Conservation (phyloP, 2,329 filamentous ascomycete species). For the Talaromyces marneffei region DNA sequence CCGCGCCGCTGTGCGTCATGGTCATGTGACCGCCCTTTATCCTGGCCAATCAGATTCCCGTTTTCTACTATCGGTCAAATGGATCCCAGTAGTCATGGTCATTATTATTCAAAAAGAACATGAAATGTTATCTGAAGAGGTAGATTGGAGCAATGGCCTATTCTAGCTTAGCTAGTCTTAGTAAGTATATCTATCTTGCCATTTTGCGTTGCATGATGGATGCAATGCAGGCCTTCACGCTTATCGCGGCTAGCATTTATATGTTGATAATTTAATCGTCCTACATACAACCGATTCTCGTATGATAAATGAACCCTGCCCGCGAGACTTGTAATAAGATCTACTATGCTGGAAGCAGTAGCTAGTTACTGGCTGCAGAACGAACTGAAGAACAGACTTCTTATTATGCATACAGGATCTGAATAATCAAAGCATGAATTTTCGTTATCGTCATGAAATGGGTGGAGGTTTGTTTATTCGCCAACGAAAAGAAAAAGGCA, state of each 20-base stretch:
- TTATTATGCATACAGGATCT: conserved; percentile 10
- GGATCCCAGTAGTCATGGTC: background rate
- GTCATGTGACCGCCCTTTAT: background rate
- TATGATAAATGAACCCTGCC: background rate
- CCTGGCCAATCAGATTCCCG: background rate
- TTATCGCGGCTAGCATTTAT: conserved; percentile 9
- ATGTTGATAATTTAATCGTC: background rate
- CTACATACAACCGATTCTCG: background rate
- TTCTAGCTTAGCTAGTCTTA: background rate
- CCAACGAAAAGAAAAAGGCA: background rate
- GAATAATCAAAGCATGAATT: conserved; percentile 11
- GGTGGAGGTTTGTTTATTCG: background rate
- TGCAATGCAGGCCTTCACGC: background rate
- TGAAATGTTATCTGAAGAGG: background rate
- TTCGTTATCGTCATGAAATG: conserved; percentile 8
- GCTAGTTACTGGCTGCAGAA: background rate
- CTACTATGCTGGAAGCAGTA: background rate
- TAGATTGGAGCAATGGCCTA: background rate
- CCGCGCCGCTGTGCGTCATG: background rate
- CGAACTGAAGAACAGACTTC: background rate
- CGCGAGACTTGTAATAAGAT: background rate
- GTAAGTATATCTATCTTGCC: background rate
- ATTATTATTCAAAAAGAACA: background rate
- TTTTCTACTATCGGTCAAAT: background rate
- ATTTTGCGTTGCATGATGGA: background rate